Evolutionary conservation across 305 asterid genomes (phyloP).

Genomic region (Solanum hybrid): DNA sequence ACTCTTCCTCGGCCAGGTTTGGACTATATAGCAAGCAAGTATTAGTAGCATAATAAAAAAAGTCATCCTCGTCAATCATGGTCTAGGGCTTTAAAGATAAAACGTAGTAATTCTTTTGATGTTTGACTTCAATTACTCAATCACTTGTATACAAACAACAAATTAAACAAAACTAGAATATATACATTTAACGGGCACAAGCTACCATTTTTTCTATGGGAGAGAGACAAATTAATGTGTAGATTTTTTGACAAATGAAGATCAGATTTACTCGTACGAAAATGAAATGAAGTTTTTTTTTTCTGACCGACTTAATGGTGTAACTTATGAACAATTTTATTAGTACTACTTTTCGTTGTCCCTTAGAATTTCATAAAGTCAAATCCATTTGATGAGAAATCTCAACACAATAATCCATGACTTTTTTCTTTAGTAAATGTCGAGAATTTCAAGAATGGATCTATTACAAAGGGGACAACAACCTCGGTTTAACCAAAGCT

Average conservation of each 20-base stretch:
- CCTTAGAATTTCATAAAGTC: background rate
- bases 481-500: conserved; percentile 80
- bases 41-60: background rate
- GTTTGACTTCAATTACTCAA: background rate
- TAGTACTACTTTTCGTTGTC: too few relatives aligned
- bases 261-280: background rate
- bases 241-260: background rate
- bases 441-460: conserved; percentile 57
- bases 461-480: conserved; percentile 89
- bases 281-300: background rate
- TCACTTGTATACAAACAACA: background rate
- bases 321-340: too few relatives aligned
- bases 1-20: too few relatives aligned
- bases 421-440: conserved; percentile 39
- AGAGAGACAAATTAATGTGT: background rate
- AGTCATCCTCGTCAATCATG: background rate
- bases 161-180: background rate
- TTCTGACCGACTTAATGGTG: background rate
- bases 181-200: background rate
- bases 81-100: background rate
- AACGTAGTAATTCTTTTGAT: background rate
- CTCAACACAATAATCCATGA: background rate
- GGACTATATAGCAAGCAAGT: background rate
- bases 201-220: background rate
- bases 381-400: background rate